Base-by-base conservation (phyloP, 495 filamentous ascomycete genomes). In the Penicillium verhagenii region DNA sequence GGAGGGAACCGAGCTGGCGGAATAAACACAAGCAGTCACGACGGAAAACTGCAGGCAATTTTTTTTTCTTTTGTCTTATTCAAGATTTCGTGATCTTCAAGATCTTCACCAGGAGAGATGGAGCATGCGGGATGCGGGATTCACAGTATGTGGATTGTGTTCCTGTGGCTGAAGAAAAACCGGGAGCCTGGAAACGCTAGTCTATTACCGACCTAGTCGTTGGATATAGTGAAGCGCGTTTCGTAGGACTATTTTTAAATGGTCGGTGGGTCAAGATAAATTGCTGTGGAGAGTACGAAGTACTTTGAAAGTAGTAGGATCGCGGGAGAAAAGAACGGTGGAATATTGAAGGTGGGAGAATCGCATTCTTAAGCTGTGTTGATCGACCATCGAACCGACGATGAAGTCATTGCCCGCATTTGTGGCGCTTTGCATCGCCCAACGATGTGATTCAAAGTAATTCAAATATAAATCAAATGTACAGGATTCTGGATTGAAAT, bases 321-420 rank as follows among this genome's bases (percentile, higher is more conserved):
- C 21, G 21, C n/a, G 10, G 13, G 18, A 40, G 28, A 20, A 16
- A 47, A 21, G 21, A 33, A 51, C n/a, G n/a, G 26, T 28, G 21
- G 47, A 43, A 25, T 11, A 54, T 16, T 4, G 25, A 38, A 52
- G 35, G 51, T 51, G 54, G 54, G 54, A 54, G 47, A 47, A 42
- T 16, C 23, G 10, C 52, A 38, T 54, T 63, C 50, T 52, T 62
- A 43, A 47, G 33, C 26, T 4, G 6, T 29, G 35, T 35, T 44
- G 56, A 62, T 63, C 58, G 52, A 16, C 35, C 25, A 39, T 47
- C 28, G 20, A 44, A 45, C 46, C 59, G 40, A 65, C 59, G 40
- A 65, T 65, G 63, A 65, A 50, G 56, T 65, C 63, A 65, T 48
- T 23, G 21, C 56, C 53, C 49, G 57, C 54, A 46, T 11, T 26